These are phyloP conservation scores for Dendrocalamus latiflorus DNA, from an alignment of 202 grass and related monocot species.

Conservation along the genomic window DNA sequence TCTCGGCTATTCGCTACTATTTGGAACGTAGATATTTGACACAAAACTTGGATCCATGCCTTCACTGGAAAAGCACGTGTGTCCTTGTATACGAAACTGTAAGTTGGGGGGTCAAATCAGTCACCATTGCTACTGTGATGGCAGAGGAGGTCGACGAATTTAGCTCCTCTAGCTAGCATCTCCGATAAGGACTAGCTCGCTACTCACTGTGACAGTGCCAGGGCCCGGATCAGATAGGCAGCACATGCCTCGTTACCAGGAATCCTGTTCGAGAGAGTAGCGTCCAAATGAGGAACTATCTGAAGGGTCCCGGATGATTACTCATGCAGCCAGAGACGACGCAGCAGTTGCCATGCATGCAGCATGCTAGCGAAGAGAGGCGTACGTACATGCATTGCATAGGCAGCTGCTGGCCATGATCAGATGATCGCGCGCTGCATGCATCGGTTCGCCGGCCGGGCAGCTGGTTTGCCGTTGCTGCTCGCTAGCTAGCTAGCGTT, in stretches of 20 bases:
- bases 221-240: neutral
- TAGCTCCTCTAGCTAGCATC: neutral
- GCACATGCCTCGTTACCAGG: conserved; percentile 29
- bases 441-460: neutral
- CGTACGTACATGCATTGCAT: neutral
- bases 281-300: conserved; percentile 36
- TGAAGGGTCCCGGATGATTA: neutral
- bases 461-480: neutral
- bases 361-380: neutral
- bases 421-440: neutral
- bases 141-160: neutral
- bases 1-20: no score
- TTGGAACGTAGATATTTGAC: neutral
- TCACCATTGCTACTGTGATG: neutral
- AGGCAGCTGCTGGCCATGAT: neutral
- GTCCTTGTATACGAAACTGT: neutral
- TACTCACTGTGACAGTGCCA: neutral
- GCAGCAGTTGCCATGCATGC: neutral
- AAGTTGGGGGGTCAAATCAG: neutral
- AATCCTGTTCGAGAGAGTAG: conserved; percentile 39
- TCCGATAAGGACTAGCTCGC: neutral
- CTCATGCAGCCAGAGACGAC: neutral
- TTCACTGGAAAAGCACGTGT: neutral
- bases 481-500: neutral
- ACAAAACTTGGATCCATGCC: neutral